Evolutionary conservation across 2,329 filamentous ascomycete species (phyloP).

Genomic region (Ascochyta rabiei): DNA sequence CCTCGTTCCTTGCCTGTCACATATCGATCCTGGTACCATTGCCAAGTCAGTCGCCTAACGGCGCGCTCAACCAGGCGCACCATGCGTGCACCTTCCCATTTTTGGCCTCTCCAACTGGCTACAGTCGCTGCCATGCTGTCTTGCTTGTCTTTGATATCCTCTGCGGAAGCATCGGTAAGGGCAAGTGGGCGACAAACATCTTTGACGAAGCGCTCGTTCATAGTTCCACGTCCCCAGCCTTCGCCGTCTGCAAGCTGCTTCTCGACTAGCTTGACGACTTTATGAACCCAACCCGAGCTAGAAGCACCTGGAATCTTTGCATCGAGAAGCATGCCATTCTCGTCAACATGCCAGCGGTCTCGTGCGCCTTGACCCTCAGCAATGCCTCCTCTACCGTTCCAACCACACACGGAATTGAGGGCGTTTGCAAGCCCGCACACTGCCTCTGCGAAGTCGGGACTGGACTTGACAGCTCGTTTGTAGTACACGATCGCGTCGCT

Average conservation of each 20-base stretch:
- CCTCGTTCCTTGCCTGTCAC: conserved; percentile 63
- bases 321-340: conserved; percentile 81
- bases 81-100: conserved; percentile 87
- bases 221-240: conserved; percentile 77
- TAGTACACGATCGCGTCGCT: conserved; percentile 93
- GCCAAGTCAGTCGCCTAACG: conserved; percentile 76
- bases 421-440: conserved; percentile 95
- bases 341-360: conserved; percentile 93
- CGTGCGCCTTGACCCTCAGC: conserved; percentile 72
- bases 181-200: conserved; percentile 55
- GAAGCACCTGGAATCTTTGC: conserved; percentile 64
- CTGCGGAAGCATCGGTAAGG: conserved; percentile 40
- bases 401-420: conserved; percentile 94
- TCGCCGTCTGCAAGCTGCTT: conserved; percentile 88
- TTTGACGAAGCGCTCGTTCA: conserved; percentile 55
- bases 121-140: conserved; percentile 47
- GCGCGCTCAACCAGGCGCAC: conserved; percentile 84
- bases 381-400: conserved; percentile 87
- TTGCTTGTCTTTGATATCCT: conserved; percentile 45
- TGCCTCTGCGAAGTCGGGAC: conserved; percentile 94
- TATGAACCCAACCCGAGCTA: conserved; percentile 81
- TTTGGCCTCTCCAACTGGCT: conserved; percentile 68
- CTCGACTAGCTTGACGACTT: conserved; percentile 87
- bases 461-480: conserved; percentile 85
- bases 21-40: conserved; percentile 87